Percentiles rank a stretch among this genome's conserved stretches.
phyloP scores from a whole-genome alignment of 192 early-diverging fungal species.

The Backusella morwellensis region DNA sequence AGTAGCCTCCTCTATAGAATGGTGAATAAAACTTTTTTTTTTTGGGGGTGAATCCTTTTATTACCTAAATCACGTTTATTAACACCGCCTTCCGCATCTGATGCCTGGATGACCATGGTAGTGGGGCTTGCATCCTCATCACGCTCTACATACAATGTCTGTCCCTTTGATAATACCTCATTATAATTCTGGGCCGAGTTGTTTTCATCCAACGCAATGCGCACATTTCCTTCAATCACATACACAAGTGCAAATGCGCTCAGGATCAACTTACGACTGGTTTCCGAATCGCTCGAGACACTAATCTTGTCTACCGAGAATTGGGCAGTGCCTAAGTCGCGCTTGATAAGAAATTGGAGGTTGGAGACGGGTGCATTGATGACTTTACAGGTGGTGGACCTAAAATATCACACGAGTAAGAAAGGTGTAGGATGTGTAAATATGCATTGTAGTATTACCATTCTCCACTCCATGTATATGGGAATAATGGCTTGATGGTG shows the following conservation, averaged over 20 bases:
- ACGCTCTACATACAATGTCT: constrained; percentile 56
- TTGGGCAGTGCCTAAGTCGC: constrained; percentile 28
- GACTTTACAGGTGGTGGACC: constrained; percentile 30
- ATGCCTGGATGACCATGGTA: constrained; percentile 44
- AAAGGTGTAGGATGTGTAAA: not conserved
- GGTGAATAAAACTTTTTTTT: not conserved
- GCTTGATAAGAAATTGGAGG: constrained; percentile 34
- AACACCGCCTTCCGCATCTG: constrained; percentile 21
- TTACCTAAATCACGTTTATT: constrained; percentile 26
- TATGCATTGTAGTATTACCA: constrained; percentile 29
- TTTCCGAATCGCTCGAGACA: constrained; percentile 34
- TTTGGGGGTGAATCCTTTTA: not conserved
- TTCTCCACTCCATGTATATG: constrained; percentile 59
- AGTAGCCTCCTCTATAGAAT: constrained; percentile 22
- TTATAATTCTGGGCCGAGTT: constrained; percentile 12
- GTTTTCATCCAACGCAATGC: constrained; percentile 30
- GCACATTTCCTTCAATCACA: constrained; percentile 50
- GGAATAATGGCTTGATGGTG: constrained; percentile 50
- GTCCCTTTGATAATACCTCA: constrained; percentile 31
- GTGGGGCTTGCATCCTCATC: constrained; percentile 54
- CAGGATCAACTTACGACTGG: constrained; percentile 47
- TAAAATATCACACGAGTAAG: not conserved
- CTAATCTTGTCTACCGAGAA: constrained; percentile 33
- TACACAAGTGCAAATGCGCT: constrained; percentile 54
- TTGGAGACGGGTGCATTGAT: constrained; percentile 29